Base-by-base conservation (phyloP, 495 filamentous ascomycete species). In the Hypoxylon intermedium region DNA sequence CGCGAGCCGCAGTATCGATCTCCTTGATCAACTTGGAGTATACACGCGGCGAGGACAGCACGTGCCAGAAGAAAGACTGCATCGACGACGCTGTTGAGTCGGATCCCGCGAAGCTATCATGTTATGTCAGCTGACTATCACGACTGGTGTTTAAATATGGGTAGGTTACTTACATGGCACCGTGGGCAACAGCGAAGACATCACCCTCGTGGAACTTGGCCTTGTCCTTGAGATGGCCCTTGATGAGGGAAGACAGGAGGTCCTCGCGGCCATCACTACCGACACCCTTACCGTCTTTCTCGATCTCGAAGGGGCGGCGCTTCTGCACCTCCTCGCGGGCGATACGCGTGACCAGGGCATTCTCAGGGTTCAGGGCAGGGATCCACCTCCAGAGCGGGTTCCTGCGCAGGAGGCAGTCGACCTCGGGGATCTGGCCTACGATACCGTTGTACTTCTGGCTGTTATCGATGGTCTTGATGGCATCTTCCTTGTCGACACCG, bases 61-160 rank as follows among this genome's bases (percentile, higher is more conserved):
- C 67, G 58, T 83, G 77, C 63, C 82, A 77, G 58, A 88, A 74
- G 59, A 78, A 81, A 45, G 77, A 81, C 53, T 83, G 79, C 60
- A 88, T 78, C 1, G 82, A 80, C 3, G 79, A 79, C 19, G 84
- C 84, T 2, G 83, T 87, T 13, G 86, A 87, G 66, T 88, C 86
- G 12, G 84, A 82, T 44, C 85, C 85, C 2, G 84, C 85, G 58
- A 85, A 77, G 59, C 79, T 81, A 7, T 34, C 42, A 9, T 9
- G 36, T 11, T n/a, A 0, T 4, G 21, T 67, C 20, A 67, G 53
- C 45, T 33, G 24, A 26, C 26, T 37, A 33, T 18, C 23, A 49
- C 15, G 13, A 31, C 24, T 16, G 37, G 31, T 20, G 36, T 37
- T 5, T 36, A 40, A 0, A 42, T 20, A 36, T 26, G 23, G 26